Percentiles rank a stretch among this genome's conserved stretches.
Evolutionary conservation across 352 stramenopile species (phyloP).

Genomic region (Pythium biforme): DNA sequence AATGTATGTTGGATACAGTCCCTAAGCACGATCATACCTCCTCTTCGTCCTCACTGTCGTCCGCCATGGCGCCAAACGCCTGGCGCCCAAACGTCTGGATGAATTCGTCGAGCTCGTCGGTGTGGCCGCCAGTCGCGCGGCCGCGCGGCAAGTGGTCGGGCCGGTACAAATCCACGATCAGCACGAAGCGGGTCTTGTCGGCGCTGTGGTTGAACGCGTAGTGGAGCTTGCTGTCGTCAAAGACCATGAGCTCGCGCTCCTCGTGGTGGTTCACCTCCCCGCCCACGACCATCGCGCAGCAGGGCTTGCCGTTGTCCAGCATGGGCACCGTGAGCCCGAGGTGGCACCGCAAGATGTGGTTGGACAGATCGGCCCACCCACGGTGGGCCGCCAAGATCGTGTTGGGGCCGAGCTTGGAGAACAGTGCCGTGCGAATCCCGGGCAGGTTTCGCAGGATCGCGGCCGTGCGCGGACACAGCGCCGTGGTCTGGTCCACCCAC

Average conservation of each 20-base stretch:
- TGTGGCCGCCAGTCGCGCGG: slow-evolving; percentile 78
- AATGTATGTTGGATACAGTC: no score
- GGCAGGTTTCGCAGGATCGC: slow-evolving; percentile 64
- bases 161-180: slow-evolving; percentile 89
- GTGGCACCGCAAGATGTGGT: slow-evolving; percentile 87
- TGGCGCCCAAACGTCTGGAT: slow-evolving; percentile 80
- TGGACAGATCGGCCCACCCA: slow-evolving; percentile 88
- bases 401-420: slow-evolving; percentile 84
- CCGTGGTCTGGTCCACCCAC: slow-evolving; percentile 78
- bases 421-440: slow-evolving; percentile 82
- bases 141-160: slow-evolving; percentile 77
- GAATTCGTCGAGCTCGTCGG: slow-evolving; percentile 88
- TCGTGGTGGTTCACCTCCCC: slow-evolving; percentile 66
- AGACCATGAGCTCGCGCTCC: slow-evolving; percentile 84
- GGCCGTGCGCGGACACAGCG: slow-evolving; percentile 77
- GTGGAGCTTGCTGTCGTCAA: slow-evolving; percentile 92
- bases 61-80: slow-evolving; percentile 21
- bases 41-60: slow-evolving; percentile 7
- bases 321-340: slow-evolving; percentile 67
- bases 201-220: slow-evolving; percentile 82
- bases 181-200: slow-evolving; percentile 61
- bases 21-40: slow-evolving; percentile 1
- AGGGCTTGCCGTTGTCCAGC: slow-evolving; percentile 47
- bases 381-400: slow-evolving; percentile 72
- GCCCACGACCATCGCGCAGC: slow-evolving; percentile 78